Percentiles rank a stretch among this genome's conserved stretches.
phyloP scores from a whole-genome alignment of 495 filamentous ascomycete species.

The Symbiotaphrina buchneri region DNA sequence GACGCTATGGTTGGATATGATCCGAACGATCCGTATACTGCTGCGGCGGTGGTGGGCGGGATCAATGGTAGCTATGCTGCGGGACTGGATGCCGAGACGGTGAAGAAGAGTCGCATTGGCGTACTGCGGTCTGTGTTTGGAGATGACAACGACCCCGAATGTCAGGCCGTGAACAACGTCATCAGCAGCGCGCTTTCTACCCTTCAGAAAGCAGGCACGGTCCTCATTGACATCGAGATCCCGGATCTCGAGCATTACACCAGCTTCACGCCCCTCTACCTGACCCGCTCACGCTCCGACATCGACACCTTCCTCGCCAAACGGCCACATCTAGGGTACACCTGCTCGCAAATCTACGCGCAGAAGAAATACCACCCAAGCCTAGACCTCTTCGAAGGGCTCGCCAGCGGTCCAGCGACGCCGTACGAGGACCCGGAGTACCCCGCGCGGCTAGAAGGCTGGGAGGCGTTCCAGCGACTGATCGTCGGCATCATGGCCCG shows the following conservation, averaged over 20 bases:
- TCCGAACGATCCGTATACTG: constrained; percentile 11
- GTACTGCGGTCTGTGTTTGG: constrained; percentile 13
- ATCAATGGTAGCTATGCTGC: constrained; percentile 12
- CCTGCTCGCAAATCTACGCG: constrained; percentile 6
- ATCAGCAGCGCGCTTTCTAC: constrained; percentile 8
- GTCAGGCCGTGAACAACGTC: constrained; percentile 11
- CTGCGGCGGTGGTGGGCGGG: constrained; percentile 8
- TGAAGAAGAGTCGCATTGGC: constrained; percentile 9
- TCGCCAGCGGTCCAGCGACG: too few relatives aligned
- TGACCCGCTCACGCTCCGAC: constrained; percentile 11
- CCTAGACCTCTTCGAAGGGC: constrained; percentile 7
- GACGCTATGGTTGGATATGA: too few relatives aligned
- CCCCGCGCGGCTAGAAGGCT: constrained; percentile 6
- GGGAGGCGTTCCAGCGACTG: constrained; percentile 9
- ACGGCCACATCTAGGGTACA: constrained; percentile 7
- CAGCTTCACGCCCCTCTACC: constrained; percentile 9
- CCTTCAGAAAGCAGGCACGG: constrained; percentile 7
- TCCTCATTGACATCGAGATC: constrained; percentile 12
- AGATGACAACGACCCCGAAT: constrained; percentile 7
- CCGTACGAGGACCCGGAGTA: constrained; percentile 10
- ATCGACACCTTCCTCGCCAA: constrained; percentile 14
- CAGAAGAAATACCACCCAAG: constrained; percentile 6
- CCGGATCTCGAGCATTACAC: constrained; percentile 13
- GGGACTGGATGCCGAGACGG: constrained; percentile 7
- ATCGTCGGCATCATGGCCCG: constrained; percentile 9